Percentiles rank a stretch among this genome's conserved stretches.
Evolutionary conservation across 768 basidiomycete genomes (phyloP).

Genomic region (Rhizopogon salebrosus): DNA sequence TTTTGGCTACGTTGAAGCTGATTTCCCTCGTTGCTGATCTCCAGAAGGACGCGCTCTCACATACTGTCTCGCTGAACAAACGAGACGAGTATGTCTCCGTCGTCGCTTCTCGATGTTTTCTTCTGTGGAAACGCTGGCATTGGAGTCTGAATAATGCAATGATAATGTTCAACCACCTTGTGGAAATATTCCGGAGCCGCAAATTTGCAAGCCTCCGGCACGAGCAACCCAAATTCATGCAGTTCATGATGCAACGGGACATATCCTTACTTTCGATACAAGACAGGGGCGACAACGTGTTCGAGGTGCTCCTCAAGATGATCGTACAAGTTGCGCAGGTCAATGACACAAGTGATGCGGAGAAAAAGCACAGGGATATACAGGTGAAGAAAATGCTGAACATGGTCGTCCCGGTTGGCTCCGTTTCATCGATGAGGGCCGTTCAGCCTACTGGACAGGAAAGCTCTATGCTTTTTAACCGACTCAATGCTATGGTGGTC

Average conservation of each 20-base stretch:
- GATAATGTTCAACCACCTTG: constrained; percentile 56
- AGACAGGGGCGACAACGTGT: constrained; percentile 62
- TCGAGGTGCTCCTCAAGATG: constrained; percentile 77
- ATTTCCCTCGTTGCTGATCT: constrained; percentile 52
- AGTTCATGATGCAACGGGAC: constrained; percentile 57
- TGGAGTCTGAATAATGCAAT: constrained; percentile 64
- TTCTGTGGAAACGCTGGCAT: constrained; percentile 69
- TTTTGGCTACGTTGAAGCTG: constrained; percentile 49
- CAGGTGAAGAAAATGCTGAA: constrained; percentile 66
- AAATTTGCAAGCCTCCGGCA: constrained; percentile 67
- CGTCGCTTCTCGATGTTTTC: constrained; percentile 66
- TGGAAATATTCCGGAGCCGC: constrained; percentile 71
- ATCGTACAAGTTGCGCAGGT: constrained; percentile 56
- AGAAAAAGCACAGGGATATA: constrained; percentile 31
- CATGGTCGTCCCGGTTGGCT: constrained; percentile 64
- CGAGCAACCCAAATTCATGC: constrained; percentile 61
- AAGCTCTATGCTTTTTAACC: constrained; percentile 77
- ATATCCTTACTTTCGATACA: constrained; percentile 45
- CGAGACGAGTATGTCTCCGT: constrained; percentile 70
- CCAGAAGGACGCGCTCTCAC: constrained; percentile 34
- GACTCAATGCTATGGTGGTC: constrained; percentile 68
- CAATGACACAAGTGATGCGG: constrained; percentile 18
- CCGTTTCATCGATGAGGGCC: constrained; percentile 56
- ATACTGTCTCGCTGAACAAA: constrained; percentile 36
- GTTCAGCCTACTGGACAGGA: constrained; percentile 47